These are phyloP conservation scores for Myxozyma lipomycoides DNA, from an alignment of 805 yeast species.

Conservation along the genomic window DNA sequence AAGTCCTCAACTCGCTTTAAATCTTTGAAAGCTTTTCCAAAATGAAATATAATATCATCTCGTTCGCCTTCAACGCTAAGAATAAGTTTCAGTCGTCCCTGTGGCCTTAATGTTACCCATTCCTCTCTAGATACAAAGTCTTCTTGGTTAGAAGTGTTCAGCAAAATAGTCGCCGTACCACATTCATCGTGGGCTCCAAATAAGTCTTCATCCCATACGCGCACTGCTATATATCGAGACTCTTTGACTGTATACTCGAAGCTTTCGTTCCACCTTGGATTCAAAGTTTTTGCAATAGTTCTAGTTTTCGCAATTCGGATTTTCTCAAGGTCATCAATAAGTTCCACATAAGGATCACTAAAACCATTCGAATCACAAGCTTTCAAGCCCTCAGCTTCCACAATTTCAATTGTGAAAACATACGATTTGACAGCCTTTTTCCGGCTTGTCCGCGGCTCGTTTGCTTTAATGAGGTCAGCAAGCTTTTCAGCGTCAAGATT, in stretches of 20 bases:
- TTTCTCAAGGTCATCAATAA: slow-evolving; percentile 54
- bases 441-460: slow-evolving; percentile 12
- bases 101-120: slow-evolving; percentile 57
- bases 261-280: slow-evolving; percentile 86
- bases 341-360: slow-evolving; percentile 55
- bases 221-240: slow-evolving; percentile 44
- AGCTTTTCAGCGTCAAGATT: slow-evolving; percentile 56
- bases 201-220: slow-evolving; percentile 65
- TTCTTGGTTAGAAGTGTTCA: slow-evolving; percentile 60
- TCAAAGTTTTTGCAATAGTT: slow-evolving; percentile 53
- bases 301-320: slow-evolving; percentile 66
- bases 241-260: slow-evolving; percentile 50
- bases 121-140: slow-evolving; percentile 65
- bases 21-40: slow-evolving; percentile 70
- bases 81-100: slow-evolving; percentile 63
- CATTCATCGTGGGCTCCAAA: slow-evolving; percentile 57
- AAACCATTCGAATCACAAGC: slow-evolving; percentile 46
- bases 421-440: slow-evolving; percentile 38
- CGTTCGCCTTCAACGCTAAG: slow-evolving; percentile 76
- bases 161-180: slow-evolving; percentile 57
- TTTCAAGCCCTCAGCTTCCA: slow-evolving; percentile 59
- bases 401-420: slow-evolving; percentile 59
- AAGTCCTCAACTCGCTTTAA: slow-evolving; percentile 62
- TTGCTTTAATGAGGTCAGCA: slow-evolving; percentile 42
- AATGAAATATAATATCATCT: slow-evolving; percentile 72